Percentiles rank a stretch among this genome's conserved stretches.
These are phyloP conservation scores for Beauveria sp. DNA, from an alignment of 2,329 filamentous ascomycete species.

Conservation along the genomic window DNA sequence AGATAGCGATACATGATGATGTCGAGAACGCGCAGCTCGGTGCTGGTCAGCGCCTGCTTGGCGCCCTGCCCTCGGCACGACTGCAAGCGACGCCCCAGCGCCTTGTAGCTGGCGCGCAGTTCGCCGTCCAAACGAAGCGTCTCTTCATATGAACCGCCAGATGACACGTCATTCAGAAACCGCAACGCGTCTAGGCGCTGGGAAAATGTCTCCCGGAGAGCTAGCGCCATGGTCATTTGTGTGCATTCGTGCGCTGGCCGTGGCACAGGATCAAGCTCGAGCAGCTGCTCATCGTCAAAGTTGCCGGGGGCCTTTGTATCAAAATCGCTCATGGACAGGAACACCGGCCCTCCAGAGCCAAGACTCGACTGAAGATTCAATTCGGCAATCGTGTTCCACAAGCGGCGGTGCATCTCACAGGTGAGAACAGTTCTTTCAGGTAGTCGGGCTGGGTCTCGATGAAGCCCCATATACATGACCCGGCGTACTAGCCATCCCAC, in stretches of 20 bases:
- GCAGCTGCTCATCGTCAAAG: constrained; percentile 42
- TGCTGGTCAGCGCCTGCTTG: constrained; percentile 22
- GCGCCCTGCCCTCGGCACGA: constrained; percentile 12
- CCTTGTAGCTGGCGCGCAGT: constrained; percentile 35
- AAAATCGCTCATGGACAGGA: constrained; percentile 37
- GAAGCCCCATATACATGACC: constrained; percentile 43
- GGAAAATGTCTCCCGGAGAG: constrained; percentile 34
- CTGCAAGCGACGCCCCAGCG: constrained; percentile 27
- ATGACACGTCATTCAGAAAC: constrained; percentile 35
- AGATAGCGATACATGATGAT: constrained; percentile 47
- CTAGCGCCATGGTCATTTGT: constrained; percentile 31
- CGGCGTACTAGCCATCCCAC: constrained; percentile 35
- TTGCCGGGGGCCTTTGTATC: constrained; percentile 42
- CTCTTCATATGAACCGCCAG: constrained; percentile 33
- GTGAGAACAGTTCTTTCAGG: constrained; percentile 27
- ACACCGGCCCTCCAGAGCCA: constrained; percentile 35
- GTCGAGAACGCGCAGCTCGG: constrained; percentile 39
- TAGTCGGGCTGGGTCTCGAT: constrained; percentile 37
- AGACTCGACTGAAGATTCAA: constrained; percentile 37
- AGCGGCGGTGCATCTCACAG: constrained; percentile 39
- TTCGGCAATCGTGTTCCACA: constrained; percentile 48
- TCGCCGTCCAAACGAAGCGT: constrained; percentile 35
- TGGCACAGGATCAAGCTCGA: constrained; percentile 21
- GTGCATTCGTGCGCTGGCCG: constrained; percentile 30
- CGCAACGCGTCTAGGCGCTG: constrained; percentile 34